Evolutionary conservation across 306 rosid species (phyloP).

Genomic region (Mucuna pruriens): DNA sequence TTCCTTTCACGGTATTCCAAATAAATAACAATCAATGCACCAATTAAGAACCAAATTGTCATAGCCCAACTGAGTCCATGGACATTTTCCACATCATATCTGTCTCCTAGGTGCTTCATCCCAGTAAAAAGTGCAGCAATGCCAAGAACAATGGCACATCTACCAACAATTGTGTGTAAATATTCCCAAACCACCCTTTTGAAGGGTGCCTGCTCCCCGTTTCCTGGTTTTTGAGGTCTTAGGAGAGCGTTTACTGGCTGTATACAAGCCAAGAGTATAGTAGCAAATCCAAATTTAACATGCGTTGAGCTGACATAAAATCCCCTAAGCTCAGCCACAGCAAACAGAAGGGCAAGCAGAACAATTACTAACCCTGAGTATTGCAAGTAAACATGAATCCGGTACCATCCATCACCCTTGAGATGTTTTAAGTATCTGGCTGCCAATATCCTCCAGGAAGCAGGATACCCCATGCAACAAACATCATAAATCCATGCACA

Average conservation of each 20-base stretch:
- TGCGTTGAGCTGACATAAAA: conserved; percentile 75
- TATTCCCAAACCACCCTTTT: conserved; percentile 86
- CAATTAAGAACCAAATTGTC: conserved; percentile 65
- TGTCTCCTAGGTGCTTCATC: conserved; percentile 85
- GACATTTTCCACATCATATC: conserved; percentile 71
- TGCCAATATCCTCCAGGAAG: conserved; percentile 85
- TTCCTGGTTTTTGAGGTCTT: conserved; percentile 62
- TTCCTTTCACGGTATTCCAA: conserved; percentile 51
- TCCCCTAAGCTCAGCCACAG: conserved; percentile 89
- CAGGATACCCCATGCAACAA: conserved; percentile 92
- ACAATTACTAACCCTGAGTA: conserved; percentile 83
- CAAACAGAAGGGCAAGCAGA: conserved; percentile 87
- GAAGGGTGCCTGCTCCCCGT: conserved; percentile 58
- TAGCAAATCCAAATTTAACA: conserved; percentile 74
- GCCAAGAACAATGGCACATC: conserved; percentile 71
- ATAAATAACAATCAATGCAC: conserved; percentile 48
- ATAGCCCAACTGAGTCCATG: conserved; percentile 78
- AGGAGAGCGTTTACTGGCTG: conserved; percentile 79
- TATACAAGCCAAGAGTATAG: conserved; percentile 67
- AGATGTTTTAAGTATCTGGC: conserved; percentile 90
- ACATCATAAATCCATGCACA: conserved; percentile 97
- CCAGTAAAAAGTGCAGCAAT: conserved; percentile 82
- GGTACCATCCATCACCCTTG: conserved; percentile 93
- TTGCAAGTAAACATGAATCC: conserved; percentile 91
- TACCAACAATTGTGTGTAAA: conserved; percentile 70